Evolutionary conservation across 345 rosid genomes (phyloP), one percentile per base, ranked within the genome.

Genomic region (Cardiospermum halicacabum): DNA sequence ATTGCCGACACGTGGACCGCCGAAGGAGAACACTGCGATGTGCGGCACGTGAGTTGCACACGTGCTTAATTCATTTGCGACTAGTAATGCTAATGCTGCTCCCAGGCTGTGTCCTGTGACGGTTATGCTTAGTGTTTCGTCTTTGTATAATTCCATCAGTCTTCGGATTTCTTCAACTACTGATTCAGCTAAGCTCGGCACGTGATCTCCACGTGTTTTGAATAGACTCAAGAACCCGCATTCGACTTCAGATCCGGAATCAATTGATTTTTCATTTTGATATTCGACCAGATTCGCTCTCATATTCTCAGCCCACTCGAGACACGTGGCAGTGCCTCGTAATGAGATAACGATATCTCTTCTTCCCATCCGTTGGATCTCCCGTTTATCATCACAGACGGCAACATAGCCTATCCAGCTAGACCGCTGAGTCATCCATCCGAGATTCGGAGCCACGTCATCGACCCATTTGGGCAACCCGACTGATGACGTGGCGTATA

Each of bases 381-480:
- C 99, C 11, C 49, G 72, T 31, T 26, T 68, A 45, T 94, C 97
- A 13, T 90, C 96, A 19, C 96, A 90, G 0, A 94, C 95, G 3
- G 99, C 99, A 4, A 94, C 96, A 67, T 82, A 94, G 3, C 99
- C 99, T 45, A 88, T 78, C 94, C 97, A 94, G 51, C 99, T 94
- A 2, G 97, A 86, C 70, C 91, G 69, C 49, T 94, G 96, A 18
- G 99, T 94, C 96, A 94, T 85, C 97, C 99, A 90, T 56, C 81
- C 78, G 5, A 91, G 86, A 72, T 91, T 85, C 2, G 97, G 97
- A 0, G 91, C 97, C 73, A 90, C 64, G 16, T 85, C 85, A 30
- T 94, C 91, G 0, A 94, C 88, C 92, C 96, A 90, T 48, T 80
- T 73, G n/a, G 97, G 99, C 19, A 94, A 49, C 0, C 91, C 82